Evolutionary conservation across 176 grass and related monocot species (phyloP).

Genomic region (Puccinellia tenuiflora): DNA sequence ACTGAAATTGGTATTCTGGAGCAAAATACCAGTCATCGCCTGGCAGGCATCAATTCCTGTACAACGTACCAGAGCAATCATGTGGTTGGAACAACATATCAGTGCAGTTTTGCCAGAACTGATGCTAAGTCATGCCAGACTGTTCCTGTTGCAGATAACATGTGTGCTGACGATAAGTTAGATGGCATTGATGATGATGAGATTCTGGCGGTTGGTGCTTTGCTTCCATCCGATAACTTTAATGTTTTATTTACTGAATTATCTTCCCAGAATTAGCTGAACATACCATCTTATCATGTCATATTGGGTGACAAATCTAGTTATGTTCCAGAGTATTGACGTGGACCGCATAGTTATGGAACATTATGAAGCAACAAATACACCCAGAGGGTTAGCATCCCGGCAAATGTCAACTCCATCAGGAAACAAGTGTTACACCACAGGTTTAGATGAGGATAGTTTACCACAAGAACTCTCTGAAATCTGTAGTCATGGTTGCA

Average conservation of each 20-base stretch:
- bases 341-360: conserved; percentile 94
- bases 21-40: conserved; percentile 14
- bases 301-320: not conserved
- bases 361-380: conserved; percentile 68
- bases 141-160: conserved; percentile 18
- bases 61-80: conserved; percentile 9
- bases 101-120: conserved; percentile 1
- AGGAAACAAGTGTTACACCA: conserved; percentile 32
- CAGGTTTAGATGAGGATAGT: conserved; percentile 21
- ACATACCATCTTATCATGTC: not conserved
- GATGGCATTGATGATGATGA: conserved; percentile 74
- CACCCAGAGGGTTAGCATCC: conserved; percentile 46
- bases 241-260: not conserved
- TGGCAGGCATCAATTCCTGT: conserved; percentile 4
- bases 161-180: conserved; percentile 35
- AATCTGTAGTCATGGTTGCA: conserved; percentile 59
- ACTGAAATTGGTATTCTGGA: conserved; percentile 15
- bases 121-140: conserved; percentile 10
- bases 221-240: conserved; percentile 1
- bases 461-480: conserved; percentile 67
- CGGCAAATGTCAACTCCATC: conserved; percentile 38
- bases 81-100: conserved; percentile 23
- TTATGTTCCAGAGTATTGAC: conserved; percentile 72
- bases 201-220: conserved; percentile 59
- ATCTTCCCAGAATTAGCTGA: conserved; percentile 3